Evolutionary conservation across 192 early-diverging fungal species (phyloP).

Genomic region (Linnemannia zychae): DNA sequence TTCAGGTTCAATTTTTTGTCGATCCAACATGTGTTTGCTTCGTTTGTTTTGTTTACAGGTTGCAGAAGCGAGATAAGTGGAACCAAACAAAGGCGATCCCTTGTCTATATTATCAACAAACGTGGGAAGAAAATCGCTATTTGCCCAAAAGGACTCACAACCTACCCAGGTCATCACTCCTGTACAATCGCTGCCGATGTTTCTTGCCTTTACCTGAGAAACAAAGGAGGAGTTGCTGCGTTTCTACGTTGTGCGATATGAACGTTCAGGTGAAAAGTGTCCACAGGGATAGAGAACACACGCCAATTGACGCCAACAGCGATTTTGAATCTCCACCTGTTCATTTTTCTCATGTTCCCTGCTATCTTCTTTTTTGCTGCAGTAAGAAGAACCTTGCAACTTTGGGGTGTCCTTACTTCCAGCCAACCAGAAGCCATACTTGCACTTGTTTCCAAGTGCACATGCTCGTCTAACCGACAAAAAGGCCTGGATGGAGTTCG

Average conservation of each 20-base stretch:
- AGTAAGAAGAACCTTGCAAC: background rate
- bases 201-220: background rate
- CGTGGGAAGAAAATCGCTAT: constrained; percentile 21
- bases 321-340: background rate
- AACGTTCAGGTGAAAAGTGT: background rate
- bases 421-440: constrained; percentile 5
- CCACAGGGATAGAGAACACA: constrained; percentile 1
- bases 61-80: background rate
- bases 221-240: background rate
- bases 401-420: background rate
- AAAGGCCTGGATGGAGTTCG: constrained; percentile 7
- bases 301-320: constrained; percentile 4
- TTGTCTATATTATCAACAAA: constrained; percentile 13
- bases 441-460: background rate
- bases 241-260: background rate
- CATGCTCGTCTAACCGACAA: background rate
- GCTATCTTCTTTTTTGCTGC: background rate
- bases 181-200: background rate
- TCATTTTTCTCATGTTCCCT: background rate
- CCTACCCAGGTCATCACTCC: background rate
- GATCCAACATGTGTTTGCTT: constrained; percentile 6
- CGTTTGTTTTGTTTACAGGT: background rate
- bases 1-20: background rate
- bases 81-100: constrained; percentile 7
- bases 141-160: constrained; percentile 2